Evolutionary conservation across 2,329 filamentous ascomycete genomes (phyloP).

Genomic region (Fusarium equiseti): DNA sequence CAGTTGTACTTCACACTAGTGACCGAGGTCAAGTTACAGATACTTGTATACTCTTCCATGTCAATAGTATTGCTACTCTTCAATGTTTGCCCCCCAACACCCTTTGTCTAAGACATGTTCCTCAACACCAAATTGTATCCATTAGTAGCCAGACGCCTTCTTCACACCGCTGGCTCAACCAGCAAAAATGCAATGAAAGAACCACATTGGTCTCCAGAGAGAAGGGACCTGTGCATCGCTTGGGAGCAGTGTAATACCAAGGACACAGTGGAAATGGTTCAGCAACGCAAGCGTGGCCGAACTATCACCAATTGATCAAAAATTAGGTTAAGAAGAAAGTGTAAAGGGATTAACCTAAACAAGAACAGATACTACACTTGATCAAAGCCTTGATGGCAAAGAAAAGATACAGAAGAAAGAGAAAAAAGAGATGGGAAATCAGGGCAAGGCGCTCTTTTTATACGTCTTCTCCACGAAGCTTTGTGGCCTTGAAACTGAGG

Average conservation of each 20-base stretch:
- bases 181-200: constrained; percentile 43
- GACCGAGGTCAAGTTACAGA: background rate
- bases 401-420: constrained; percentile 32
- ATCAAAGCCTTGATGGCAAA: constrained; percentile 43
- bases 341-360: constrained; percentile 42
- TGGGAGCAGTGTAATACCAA: constrained; percentile 48
- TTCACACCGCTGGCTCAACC: constrained; percentile 43
- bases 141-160: constrained; percentile 5
- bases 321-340: constrained; percentile 28
- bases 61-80: background rate
- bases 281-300: constrained; percentile 37
- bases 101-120: background rate
- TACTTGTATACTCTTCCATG: background rate
- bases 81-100: background rate
- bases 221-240: constrained; percentile 31
- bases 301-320: constrained; percentile 36
- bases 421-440: background rate
- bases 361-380: constrained; percentile 50
- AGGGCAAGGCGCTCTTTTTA: constrained; percentile 15
- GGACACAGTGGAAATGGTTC: constrained; percentile 35
- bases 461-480: background rate
- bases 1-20: background rate
- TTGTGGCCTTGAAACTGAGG: constrained; percentile 21
- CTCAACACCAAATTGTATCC: background rate
- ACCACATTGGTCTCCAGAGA: background rate